phyloP scores from a whole-genome alignment of 495 filamentous ascomycete species.

The Hypoxylon subgilvum region DNA sequence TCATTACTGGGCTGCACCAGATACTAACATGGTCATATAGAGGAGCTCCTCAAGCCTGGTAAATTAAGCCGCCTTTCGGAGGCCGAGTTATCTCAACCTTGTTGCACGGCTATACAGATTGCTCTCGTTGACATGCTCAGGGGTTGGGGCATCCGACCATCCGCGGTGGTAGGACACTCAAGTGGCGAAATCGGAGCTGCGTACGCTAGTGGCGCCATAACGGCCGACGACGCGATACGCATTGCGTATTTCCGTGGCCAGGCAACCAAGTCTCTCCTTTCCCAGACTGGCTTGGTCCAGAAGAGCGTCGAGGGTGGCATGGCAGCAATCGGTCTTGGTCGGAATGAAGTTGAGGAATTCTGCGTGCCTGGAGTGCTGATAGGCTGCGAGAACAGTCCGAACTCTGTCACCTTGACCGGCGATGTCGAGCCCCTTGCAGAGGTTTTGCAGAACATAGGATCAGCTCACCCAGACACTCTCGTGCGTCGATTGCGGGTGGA shows the following conservation, averaged over 20 bases:
- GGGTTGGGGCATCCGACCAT: slow-evolving; percentile 53
- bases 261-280: not conserved
- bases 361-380: slow-evolving; percentile 41
- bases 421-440: not conserved
- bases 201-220: slow-evolving; percentile 45
- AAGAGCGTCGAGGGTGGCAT: slow-evolving; percentile 42
- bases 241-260: slow-evolving; percentile 49
- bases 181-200: slow-evolving; percentile 64
- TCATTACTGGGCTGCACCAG: not conserved
- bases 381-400: slow-evolving; percentile 57
- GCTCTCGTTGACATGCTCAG: slow-evolving; percentile 54
- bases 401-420: not conserved
- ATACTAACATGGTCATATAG: not conserved
- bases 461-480: slow-evolving; percentile 51
- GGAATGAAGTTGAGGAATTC: slow-evolving; percentile 32
- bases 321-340: slow-evolving; percentile 50
- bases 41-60: slow-evolving; percentile 1
- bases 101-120: slow-evolving; percentile 51
- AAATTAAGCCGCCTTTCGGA: slow-evolving; percentile 21
- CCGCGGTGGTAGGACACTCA: slow-evolving; percentile 60
- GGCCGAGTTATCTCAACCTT: slow-evolving; percentile 44
- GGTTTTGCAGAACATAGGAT: not conserved
- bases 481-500: slow-evolving; percentile 39
- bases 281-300: not conserved
- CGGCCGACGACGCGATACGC: slow-evolving; percentile 48